Base-by-base conservation (phyloP, 1,139 yeast genomes). In the Candida mesenterica region DNA sequence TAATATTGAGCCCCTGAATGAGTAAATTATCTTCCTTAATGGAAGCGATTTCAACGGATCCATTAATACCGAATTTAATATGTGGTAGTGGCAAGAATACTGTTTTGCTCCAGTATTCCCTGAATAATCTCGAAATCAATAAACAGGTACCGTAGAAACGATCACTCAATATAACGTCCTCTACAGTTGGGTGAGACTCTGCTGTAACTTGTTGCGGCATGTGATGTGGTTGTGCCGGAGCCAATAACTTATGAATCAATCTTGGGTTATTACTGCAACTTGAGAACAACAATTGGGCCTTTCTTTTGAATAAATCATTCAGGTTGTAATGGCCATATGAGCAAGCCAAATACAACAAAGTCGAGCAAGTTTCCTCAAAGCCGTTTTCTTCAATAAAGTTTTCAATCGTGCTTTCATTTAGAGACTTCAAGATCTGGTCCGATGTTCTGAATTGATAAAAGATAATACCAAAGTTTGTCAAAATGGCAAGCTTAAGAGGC, bases 61-160 rank as follows among this genome's bases (percentile, higher is more conserved):
- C 59, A 12, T 34, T 40, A 27, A 50, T 50, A 27, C 57, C 52
- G 32, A 65, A 61, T 42, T 70, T 76, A 30, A 76, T 65, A 32
- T 68, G 65, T 1, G 72, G 65, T 33, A 76, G 56, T 7, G 68
- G 67, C 16, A 53, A 50, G 50, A 90, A 87, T 3, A 89, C 85
- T 36, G 79, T 79, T 23, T 65, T 67, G 37, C 73, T 73, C 99
- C 99, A 94, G 36, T 79, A 67, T 23, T 81, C 82, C 44, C 94
- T 73, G 47, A 92, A 77, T 15, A 89, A 61, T 50, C 98, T 76
- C 1, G 96, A 75, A 24, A 89, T 64, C 41, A 90, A 75, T 30
- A 89, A 72, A 14, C 94, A 82, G n/a, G 89, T 76, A 34, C 97
- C 97, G 57, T 88, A 92, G 51, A 90, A 89, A 45, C 97, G 70